Conservation (phyloP, 2,329 filamentous ascomycete genomes). For the Harringtonia aguacate region DNA sequence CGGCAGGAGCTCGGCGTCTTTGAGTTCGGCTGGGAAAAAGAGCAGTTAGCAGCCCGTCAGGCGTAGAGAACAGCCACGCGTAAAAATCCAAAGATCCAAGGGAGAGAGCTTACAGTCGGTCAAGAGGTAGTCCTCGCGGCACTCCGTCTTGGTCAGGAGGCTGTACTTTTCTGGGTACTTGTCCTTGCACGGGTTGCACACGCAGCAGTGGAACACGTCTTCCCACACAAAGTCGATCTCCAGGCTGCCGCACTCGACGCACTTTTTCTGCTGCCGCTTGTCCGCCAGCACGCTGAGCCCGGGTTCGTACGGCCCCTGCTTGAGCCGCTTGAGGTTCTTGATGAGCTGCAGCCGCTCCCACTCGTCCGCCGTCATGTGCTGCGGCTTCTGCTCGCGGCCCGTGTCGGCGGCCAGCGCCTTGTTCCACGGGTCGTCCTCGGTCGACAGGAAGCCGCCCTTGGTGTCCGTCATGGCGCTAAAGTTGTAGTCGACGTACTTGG, state of each 20-base stretch:
- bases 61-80: too few relatives aligned
- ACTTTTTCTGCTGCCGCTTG: constrained; percentile 57
- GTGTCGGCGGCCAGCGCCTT: constrained; percentile 50
- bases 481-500: constrained; percentile 94
- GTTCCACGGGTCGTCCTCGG: constrained; percentile 85
- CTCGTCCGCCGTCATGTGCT: constrained; percentile 80
- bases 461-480: constrained; percentile 98
- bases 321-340: constrained; percentile 58
- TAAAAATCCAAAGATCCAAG: too few relatives aligned
- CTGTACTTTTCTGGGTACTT: constrained; percentile 87
- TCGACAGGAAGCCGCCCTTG: constrained; percentile 88
- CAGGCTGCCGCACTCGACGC: constrained; percentile 68
- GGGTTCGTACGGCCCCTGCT: constrained; percentile 78
- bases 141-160: constrained; percentile 92
- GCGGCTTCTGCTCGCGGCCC: constrained; percentile 50
- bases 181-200: constrained; percentile 83
- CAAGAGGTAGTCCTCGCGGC: constrained; percentile 85
- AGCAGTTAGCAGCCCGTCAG: too few relatives aligned
- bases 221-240: constrained; percentile 97
- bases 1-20: constrained; percentile 74
- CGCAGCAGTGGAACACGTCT: constrained; percentile 62
- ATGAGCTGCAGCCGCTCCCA: constrained; percentile 82
- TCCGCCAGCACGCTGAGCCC: constrained; percentile 66
- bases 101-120: constrained; percentile 63
- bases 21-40: constrained; percentile 76